phyloP scores from a whole-genome alignment of 495 filamentous ascomycete genomes.

The Delitschia confertaspora region DNA sequence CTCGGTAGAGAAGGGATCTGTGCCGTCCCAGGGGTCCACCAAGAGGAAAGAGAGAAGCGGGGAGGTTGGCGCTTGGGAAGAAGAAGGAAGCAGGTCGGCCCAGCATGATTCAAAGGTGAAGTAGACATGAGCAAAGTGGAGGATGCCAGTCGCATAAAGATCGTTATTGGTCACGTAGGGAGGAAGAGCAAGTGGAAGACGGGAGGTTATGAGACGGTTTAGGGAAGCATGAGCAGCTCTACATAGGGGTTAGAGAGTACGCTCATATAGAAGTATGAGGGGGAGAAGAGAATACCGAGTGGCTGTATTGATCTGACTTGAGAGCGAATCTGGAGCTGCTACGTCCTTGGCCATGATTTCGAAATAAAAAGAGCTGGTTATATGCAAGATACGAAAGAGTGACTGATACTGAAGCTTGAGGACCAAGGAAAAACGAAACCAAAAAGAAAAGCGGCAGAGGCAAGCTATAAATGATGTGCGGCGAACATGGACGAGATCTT shows the following conservation, averaged over 20 bases:
- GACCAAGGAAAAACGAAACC: too few relatives aligned
- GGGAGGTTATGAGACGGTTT: constrained; percentile 40
- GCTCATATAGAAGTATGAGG: not conserved
- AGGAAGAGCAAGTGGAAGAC: constrained; percentile 41
- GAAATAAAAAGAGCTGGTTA: too few relatives aligned
- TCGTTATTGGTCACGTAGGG: constrained; percentile 32
- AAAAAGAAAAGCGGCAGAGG: too few relatives aligned
- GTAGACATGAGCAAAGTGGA: constrained; percentile 41
- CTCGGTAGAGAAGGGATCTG: constrained; percentile 8
- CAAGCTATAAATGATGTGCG: too few relatives aligned
- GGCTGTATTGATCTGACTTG: constrained; percentile 19
- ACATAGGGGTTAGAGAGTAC: constrained; percentile 22
- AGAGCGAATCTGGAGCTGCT: constrained; percentile 2
- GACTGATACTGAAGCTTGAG: too few relatives aligned
- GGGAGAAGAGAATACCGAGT: constrained; percentile 10
- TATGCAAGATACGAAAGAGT: too few relatives aligned
- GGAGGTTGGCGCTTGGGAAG: constrained; percentile 9
- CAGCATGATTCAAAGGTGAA: constrained; percentile 39
- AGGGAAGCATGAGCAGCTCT: constrained; percentile 39
- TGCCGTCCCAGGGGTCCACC: constrained; percentile 23
- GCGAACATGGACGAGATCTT: too few relatives aligned
- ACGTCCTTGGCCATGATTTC: too few relatives aligned
- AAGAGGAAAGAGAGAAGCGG: constrained; percentile 20
- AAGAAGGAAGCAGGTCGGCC: constrained; percentile 26
- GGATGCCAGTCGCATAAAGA: constrained; percentile 38